Conservation (phyloP, 129 eudicot genomes). For the Artemisia annua region DNA sequence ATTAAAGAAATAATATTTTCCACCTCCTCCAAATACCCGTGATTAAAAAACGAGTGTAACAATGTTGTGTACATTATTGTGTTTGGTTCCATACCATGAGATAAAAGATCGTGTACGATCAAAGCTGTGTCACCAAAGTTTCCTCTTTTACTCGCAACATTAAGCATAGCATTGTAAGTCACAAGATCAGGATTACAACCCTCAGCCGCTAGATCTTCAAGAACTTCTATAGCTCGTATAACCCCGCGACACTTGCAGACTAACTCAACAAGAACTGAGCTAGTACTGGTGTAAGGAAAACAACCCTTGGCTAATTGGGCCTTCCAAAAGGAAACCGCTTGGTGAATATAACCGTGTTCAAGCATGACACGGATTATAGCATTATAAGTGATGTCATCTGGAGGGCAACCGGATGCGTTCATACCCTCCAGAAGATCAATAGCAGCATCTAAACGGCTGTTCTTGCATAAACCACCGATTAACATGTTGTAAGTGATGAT, state of each 20-base stretch:
- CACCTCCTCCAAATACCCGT: conserved; percentile 55
- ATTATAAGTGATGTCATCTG: conserved; percentile 75
- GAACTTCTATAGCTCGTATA: conserved; percentile 52
- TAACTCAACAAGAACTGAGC: conserved; percentile 58
- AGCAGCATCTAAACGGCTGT: conserved; percentile 47
- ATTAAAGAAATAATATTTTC: conserved; percentile 55
- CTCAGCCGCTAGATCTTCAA: conserved; percentile 62
- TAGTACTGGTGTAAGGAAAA: conserved; percentile 65
- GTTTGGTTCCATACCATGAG: conserved; percentile 67
- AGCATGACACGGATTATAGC: conserved; percentile 61
- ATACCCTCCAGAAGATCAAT: conserved; percentile 61
- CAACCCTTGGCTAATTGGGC: conserved; percentile 74
- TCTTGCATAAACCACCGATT: conserved; percentile 64
- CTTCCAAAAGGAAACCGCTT: conserved; percentile 74
- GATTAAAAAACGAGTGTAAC: conserved; percentile 57
- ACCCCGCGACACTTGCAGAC: conserved; percentile 68
- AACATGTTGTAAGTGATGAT: conserved; percentile 79
- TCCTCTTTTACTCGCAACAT: conserved; percentile 51
- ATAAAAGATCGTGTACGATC: conserved; percentile 48
- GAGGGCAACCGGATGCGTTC: conserved; percentile 82
- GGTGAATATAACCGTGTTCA: conserved; percentile 45
- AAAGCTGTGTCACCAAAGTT: conserved; percentile 50
- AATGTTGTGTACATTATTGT: conserved; percentile 68
- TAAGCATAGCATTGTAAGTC: conserved; percentile 61
- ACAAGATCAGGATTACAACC: conserved; percentile 78